Percentiles rank a stretch among this genome's conserved stretches.
These are phyloP conservation scores for Amanita rubescens DNA, from an alignment of 768 basidiomycete species.

Conservation along the genomic window DNA sequence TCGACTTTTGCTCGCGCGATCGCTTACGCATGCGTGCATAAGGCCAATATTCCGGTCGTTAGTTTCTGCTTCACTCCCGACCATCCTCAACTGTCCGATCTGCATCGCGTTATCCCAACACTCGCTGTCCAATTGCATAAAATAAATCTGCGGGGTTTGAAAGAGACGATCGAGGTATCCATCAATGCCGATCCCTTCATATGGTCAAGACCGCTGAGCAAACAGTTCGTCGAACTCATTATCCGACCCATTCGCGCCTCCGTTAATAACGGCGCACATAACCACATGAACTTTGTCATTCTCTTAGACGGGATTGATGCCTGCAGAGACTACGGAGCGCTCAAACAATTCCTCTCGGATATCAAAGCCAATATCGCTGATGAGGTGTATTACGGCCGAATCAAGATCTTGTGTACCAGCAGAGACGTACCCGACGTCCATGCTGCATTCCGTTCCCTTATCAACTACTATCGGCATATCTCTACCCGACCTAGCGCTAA, in stretches of 20 bases:
- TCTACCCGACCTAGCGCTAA: not conserved
- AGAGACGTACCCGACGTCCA: not conserved
- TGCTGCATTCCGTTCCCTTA: not conserved
- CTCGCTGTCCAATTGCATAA: not conserved
- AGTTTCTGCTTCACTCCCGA: not conserved
- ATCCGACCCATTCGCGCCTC: not conserved
- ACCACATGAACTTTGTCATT: not conserved
- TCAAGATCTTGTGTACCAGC: conserved; percentile 2
- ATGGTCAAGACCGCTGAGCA: not conserved
- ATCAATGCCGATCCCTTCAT: conserved; percentile 1
- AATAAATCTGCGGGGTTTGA: not conserved
- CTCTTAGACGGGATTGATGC: conserved; percentile 2
- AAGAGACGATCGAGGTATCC: not conserved
- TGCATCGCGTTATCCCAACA: not conserved
- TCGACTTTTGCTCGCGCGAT: not conserved
- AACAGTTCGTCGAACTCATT: not conserved
- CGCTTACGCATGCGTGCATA: not conserved
- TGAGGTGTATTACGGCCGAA: not conserved
- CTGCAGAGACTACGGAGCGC: not conserved
- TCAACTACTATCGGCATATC: not conserved
- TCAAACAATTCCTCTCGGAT: conserved; percentile 4
- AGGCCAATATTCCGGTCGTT: not conserved
- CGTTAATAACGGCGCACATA: not conserved
- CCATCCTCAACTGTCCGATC: not conserved
- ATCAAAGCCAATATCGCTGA: not conserved